phyloP scores from a whole-genome alignment of 2,329 filamentous ascomycete species.

The Ceratocystis variospora region DNA sequence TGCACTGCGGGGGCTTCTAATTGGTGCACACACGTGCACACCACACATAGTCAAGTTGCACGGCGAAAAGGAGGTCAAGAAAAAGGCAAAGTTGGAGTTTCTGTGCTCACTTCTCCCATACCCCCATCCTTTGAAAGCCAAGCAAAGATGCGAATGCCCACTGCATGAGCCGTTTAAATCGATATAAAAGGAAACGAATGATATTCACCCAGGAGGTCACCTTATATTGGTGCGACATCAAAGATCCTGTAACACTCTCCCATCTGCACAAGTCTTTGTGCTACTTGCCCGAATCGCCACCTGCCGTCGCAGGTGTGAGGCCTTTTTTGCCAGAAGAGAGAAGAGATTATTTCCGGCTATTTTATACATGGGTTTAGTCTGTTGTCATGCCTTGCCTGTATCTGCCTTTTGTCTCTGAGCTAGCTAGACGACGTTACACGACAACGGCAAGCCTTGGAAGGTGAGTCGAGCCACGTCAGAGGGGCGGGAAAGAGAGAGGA shows the following conservation, averaged over 20 bases:
- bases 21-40: background rate
- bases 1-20: background rate
- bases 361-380: background rate
- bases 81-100: background rate
- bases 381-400: constrained; percentile 2
- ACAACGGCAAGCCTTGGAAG: background rate
- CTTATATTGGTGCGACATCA: background rate
- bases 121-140: no score
- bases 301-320: background rate
- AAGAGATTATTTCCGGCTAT: no score
- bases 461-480: constrained; percentile 7
- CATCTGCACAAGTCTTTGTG: constrained; percentile 3
- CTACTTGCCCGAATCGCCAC: background rate
- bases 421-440: background rate
- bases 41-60: background rate
- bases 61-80: background rate
- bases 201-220: background rate
- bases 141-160: no score
- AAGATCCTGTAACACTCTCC: background rate
- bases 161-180: no score
- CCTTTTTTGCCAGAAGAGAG: background rate
- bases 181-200: background rate
- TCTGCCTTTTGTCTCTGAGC: background rate
- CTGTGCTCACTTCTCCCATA: background rate
- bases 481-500: background rate